A percentile compares a stretch with the other conserved stretches of the same genome.
Evolutionary conservation across 176 grass and related monocot genomes (phyloP).

Genomic region (Themeda triandra): DNA sequence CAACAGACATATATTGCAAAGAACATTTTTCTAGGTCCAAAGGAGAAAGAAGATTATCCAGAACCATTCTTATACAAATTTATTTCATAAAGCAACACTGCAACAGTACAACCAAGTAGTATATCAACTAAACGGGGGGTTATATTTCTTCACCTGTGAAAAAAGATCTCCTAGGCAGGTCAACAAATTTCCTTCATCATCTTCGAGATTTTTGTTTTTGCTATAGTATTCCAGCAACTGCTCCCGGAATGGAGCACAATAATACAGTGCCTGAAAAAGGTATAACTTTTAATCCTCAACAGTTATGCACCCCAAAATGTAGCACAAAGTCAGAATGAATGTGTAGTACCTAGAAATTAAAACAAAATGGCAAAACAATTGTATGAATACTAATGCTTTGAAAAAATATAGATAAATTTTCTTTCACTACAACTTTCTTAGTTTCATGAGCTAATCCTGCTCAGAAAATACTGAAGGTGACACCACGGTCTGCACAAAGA

Average conservation of each 20-base stretch:
- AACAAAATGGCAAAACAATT: not conserved
- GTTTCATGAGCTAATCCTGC: not conserved
- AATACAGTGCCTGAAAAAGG: slow-evolving; percentile 79
- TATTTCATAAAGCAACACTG: slow-evolving; percentile 11
- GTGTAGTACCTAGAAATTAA: not conserved
- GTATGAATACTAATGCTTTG: not conserved
- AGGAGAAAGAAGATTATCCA: not conserved
- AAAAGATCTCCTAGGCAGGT: slow-evolving; percentile 95
- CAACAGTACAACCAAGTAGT: slow-evolving; percentile 14
- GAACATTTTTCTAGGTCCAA: not conserved
- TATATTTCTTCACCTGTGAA: slow-evolving; percentile 56
- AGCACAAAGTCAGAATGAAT: not conserved
- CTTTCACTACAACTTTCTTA: not conserved
- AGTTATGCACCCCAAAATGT: not conserved
- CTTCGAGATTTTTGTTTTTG: slow-evolving; percentile 54
- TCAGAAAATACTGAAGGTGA: not conserved
- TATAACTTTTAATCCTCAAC: not conserved
- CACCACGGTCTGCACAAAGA: not conserved
- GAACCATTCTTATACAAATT: not conserved
- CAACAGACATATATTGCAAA: not conserved
- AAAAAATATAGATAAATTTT: not conserved
- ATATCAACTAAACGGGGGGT: slow-evolving; percentile 1
- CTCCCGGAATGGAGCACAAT: slow-evolving; percentile 79
- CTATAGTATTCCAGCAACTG: slow-evolving; percentile 81
- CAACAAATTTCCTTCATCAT: slow-evolving; percentile 76